These are phyloP conservation scores for Calonectria crousiana DNA, from an alignment of 2,329 filamentous ascomycete genomes.

Conservation along the genomic window DNA sequence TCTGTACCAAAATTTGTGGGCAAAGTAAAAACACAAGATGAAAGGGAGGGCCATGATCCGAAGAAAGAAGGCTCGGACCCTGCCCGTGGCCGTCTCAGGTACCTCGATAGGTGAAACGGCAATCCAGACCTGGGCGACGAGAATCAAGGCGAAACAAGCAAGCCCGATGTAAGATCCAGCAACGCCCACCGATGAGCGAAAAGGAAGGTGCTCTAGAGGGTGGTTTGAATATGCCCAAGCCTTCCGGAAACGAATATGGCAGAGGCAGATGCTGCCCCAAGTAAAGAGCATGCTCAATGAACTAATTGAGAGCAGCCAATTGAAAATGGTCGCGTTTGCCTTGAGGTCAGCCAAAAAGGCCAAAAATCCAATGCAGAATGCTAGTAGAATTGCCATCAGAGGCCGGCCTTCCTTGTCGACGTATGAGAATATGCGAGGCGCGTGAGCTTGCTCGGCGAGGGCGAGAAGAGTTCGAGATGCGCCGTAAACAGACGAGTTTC, in stretches of 20 bases:
- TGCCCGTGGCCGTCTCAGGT: conserved; percentile 51
- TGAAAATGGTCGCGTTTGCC: conserved; percentile 73
- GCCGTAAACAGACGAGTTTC: conserved; percentile 91
- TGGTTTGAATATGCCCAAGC: conserved; percentile 79
- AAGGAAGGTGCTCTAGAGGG: conserved; percentile 80
- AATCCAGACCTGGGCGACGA: conserved; percentile 88
- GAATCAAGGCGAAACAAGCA: conserved; percentile 76
- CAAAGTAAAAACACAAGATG: conserved; percentile 75
- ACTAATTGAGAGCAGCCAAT: conserved; percentile 82
- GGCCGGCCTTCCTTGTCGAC: conserved; percentile 86
- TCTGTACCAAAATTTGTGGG: conserved; percentile 79
- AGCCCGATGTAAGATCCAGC: conserved; percentile 67
- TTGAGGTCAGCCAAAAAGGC: conserved; percentile 78
- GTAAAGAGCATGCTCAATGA: conserved; percentile 81
- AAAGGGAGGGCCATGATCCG: conserved; percentile 78
- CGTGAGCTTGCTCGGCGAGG: conserved; percentile 87
- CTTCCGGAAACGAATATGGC: conserved; percentile 90
- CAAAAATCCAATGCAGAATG: conserved; percentile 77
- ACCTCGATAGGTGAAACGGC: conserved; percentile 80
- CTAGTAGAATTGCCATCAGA: conserved; percentile 76
- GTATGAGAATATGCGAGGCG: conserved; percentile 81
- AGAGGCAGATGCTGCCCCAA: conserved; percentile 85
- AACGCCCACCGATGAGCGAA: conserved; percentile 81
- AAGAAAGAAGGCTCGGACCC: conserved; percentile 77
- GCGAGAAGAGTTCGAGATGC: conserved; percentile 92